These are phyloP conservation scores for Eimeria praecox DNA, from an alignment of 169 alveolate genomes.

Conservation along the genomic window DNA sequence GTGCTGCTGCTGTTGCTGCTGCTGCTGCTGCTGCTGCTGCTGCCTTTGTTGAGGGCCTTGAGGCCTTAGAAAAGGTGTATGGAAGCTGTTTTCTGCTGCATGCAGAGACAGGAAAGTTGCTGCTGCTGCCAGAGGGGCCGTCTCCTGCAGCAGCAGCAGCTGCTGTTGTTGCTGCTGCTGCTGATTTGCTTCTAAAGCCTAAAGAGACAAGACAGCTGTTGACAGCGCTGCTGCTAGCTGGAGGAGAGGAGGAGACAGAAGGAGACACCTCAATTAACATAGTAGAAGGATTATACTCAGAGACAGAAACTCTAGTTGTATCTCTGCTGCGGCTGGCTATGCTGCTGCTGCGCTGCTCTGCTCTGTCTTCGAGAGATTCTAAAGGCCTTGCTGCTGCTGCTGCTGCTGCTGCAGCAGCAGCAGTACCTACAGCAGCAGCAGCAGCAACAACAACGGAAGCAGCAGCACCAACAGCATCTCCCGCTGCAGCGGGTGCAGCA, in stretches of 20 bases:
- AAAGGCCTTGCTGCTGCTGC: neutral
- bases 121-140: constrained; percentile 3
- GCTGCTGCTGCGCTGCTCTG: constrained; percentile 42
- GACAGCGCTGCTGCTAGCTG: neutral
- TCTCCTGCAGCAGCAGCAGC: constrained; percentile 66
- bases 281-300: neutral
- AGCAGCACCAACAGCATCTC: neutral
- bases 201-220: neutral
- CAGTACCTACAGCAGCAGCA: neutral
- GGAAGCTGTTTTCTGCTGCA: constrained; percentile 22
- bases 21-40: neutral
- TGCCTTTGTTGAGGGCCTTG: constrained; percentile 49
- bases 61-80: neutral
- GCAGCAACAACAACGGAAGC: constrained; percentile 4
- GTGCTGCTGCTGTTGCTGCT: neutral
- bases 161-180: constrained; percentile 39
- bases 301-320: neutral
- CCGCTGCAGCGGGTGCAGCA: constrained; percentile 27
- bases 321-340: constrained; percentile 19
- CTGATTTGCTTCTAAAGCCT: neutral
- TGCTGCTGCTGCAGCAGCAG: neutral
- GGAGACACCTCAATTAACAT: neutral
- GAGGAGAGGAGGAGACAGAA: neutral
- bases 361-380: neutral
- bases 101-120: constrained; percentile 14